Conservation (phyloP, 305 asterid species). For the Ruellia speciosa region DNA sequence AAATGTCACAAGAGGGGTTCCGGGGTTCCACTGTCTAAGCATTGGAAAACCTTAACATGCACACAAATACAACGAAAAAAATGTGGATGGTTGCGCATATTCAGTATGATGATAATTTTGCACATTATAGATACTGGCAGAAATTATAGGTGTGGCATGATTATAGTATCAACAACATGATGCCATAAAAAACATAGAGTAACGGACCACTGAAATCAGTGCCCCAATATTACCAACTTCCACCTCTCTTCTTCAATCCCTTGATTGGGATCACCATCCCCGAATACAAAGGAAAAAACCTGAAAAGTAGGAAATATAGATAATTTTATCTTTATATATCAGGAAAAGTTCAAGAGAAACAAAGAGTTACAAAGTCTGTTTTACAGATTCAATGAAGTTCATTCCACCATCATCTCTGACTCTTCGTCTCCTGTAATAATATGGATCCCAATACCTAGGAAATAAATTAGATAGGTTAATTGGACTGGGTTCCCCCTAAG, state of each 20-base stretch:
- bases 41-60: too few species aligned
- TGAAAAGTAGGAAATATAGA: slow-evolving; percentile 34
- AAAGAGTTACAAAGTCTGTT: slow-evolving; percentile 19
- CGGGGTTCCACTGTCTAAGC: too few species aligned
- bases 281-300: slow-evolving; percentile 96
- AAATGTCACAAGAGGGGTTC: too few species aligned
- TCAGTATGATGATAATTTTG: neutral
- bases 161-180: slow-evolving; percentile 20
- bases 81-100: neutral
- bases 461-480: slow-evolving; percentile 20
- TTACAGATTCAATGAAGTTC: slow-evolving; percentile 95
- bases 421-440: slow-evolving; percentile 71
- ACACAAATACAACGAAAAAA: too few species aligned
- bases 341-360: slow-evolving; percentile 7
- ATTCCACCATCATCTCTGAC: slow-evolving; percentile 52
- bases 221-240: slow-evolving; percentile 98
- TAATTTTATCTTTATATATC: neutral
- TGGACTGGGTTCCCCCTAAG: slow-evolving; percentile 1
- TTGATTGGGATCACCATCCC: slow-evolving; percentile 99
- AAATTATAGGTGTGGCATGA: neutral
- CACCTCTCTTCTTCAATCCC: slow-evolving; percentile 99
- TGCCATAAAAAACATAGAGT: slow-evolving; percentile 31
- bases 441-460: slow-evolving; percentile 96
- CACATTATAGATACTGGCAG: slow-evolving; percentile 2
- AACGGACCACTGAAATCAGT: slow-evolving; percentile 82